Percentiles rank a stretch among this genome's conserved stretches.
phyloP scores from a whole-genome alignment of 2,329 filamentous ascomycete species.

The Fusarium napiforme region DNA sequence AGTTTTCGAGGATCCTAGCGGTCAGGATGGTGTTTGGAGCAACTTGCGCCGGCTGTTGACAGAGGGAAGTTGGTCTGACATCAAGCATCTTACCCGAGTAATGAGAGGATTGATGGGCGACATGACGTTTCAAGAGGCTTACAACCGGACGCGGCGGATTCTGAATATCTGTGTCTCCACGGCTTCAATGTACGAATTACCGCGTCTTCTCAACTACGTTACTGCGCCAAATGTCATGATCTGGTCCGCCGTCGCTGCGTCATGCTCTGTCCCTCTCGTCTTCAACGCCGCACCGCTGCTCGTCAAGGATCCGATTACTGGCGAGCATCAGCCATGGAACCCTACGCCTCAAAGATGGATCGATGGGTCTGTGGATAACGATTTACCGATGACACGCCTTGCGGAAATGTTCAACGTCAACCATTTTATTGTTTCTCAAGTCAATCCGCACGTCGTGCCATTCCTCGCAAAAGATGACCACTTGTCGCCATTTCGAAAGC shows the following conservation, averaged over 20 bases:
- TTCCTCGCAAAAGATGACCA: slow-evolving; percentile 83
- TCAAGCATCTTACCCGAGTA: slow-evolving; percentile 80
- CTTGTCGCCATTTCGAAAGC: slow-evolving; percentile 52
- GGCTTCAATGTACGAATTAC: slow-evolving; percentile 86
- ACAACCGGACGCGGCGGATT: slow-evolving; percentile 91
- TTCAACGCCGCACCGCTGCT: slow-evolving; percentile 83
- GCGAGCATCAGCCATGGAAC: slow-evolving; percentile 83
- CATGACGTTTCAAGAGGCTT: slow-evolving; percentile 94
- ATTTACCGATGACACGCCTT: slow-evolving; percentile 88
- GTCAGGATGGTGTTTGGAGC: slow-evolving; percentile 70
- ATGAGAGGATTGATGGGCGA: slow-evolving; percentile 86
- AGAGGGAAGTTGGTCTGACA: slow-evolving; percentile 87
- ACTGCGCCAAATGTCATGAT: slow-evolving; percentile 95
- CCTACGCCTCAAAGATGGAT: slow-evolving; percentile 88
- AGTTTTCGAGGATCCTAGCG: slow-evolving; percentile 76
- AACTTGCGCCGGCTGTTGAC: slow-evolving; percentile 80
- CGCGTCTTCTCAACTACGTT: slow-evolving; percentile 88
- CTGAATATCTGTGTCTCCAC: slow-evolving; percentile 95
- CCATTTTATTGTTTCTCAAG: slow-evolving; percentile 96
- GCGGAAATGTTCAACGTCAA: slow-evolving; percentile 98
- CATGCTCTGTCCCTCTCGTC: slow-evolving; percentile 89
- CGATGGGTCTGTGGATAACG: slow-evolving; percentile 94
- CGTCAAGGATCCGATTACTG: slow-evolving; percentile 86
- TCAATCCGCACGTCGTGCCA: slow-evolving; percentile 92
- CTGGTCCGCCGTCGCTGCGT: slow-evolving; percentile 96